phyloP scores from a whole-genome alignment of 1,284 basidiomycete species.

The Leccinum ponderosum region DNA sequence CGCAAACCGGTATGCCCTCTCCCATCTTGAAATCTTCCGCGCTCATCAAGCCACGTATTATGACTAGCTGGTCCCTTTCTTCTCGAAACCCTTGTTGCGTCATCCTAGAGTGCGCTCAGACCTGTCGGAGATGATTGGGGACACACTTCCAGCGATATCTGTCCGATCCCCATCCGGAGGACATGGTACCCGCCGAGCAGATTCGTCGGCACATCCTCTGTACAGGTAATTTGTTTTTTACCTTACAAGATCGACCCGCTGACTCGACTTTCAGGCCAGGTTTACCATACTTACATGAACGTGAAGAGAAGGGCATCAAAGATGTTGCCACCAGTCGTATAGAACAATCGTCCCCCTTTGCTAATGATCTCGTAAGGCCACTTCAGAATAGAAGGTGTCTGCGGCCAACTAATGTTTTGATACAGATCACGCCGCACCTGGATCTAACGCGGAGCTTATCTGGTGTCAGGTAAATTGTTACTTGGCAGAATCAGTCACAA shows the following conservation, averaged over 20 bases:
- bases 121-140: slow-evolving; percentile 86
- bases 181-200: slow-evolving; percentile 79
- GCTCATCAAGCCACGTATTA: slow-evolving; percentile 1
- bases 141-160: slow-evolving; percentile 95
- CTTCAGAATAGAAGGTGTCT: not conserved
- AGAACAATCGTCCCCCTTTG: slow-evolving; percentile 95
- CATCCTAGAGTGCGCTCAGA: slow-evolving; percentile 90
- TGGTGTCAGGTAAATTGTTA: slow-evolving; percentile 76
- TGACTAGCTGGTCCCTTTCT: slow-evolving; percentile 83
- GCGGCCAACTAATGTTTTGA: slow-evolving; percentile 4
- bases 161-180: slow-evolving; percentile 76
- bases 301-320: slow-evolving; percentile 87
- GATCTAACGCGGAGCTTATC: slow-evolving; percentile 91
- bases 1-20: slow-evolving; percentile 75
- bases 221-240: slow-evolving; percentile 47
- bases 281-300: slow-evolving; percentile 90
- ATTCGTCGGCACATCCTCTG: slow-evolving; percentile 93
- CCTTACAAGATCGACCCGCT: not conserved
- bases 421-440: slow-evolving; percentile 79
- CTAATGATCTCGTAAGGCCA: slow-evolving; percentile 80
- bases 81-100: slow-evolving; percentile 94
- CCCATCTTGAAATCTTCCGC: not conserved
- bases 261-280: slow-evolving; percentile 66
- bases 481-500: too few species aligned
- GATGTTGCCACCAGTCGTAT: slow-evolving; percentile 93